phyloP scores from a whole-genome alignment of 148 eudicot genomes.

The Cornus suecica region DNA sequence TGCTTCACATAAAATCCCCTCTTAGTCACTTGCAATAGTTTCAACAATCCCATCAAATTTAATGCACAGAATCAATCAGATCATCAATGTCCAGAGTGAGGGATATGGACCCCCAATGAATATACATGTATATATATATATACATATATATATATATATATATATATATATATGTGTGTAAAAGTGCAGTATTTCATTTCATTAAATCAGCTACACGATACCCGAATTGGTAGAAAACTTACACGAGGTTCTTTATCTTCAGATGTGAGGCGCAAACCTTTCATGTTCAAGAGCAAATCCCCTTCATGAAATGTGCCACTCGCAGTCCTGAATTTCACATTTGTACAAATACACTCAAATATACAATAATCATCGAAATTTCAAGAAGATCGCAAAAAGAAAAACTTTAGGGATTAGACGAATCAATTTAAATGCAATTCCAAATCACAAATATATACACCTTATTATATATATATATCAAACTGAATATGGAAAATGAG shows the following conservation, averaged over 20 bases:
- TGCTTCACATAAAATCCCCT: not conserved
- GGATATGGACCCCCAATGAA: too few species aligned
- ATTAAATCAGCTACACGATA: too few species aligned
- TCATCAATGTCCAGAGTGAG: not conserved
- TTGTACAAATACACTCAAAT: not conserved
- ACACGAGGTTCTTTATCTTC: conserved; percentile 59
- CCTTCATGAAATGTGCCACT: conserved; percentile 98
- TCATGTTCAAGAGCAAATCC: conserved; percentile 71
- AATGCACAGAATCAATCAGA: not conserved
- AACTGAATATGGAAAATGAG: too few species aligned
- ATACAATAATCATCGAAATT: not conserved
- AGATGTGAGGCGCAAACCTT: conserved; percentile 71
- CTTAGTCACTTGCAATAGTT: not conserved
- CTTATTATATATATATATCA: too few species aligned
- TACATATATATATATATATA: too few species aligned
- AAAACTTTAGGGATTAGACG: not conserved
- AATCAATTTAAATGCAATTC: not conserved
- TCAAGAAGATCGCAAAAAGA: too few species aligned
- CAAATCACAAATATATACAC: not conserved
- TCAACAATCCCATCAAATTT: not conserved
- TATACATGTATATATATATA: too few species aligned
- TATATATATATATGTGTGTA: too few species aligned
- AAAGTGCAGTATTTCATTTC: not conserved
- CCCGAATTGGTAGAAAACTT: conserved; percentile 17
- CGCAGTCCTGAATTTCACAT: conserved; percentile 58